Percentiles rank a stretch among this genome's conserved stretches.
These are phyloP conservation scores for Brettanomyces nanus DNA, from an alignment of 805 yeast species.

Conservation along the genomic window DNA sequence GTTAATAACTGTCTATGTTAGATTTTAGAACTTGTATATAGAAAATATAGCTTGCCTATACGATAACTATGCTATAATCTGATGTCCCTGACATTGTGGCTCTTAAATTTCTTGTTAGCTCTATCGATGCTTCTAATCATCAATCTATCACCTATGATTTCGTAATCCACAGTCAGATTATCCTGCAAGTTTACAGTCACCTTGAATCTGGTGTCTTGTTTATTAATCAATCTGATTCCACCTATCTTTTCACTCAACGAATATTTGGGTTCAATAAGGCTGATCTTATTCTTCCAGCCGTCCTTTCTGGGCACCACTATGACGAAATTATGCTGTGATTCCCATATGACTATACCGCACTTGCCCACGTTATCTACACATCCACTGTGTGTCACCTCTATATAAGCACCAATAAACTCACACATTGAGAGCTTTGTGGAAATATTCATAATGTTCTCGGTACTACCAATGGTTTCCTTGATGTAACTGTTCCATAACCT, in stretches of 20 bases:
- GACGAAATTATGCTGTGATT: constrained; percentile 65
- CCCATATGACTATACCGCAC: constrained; percentile 77
- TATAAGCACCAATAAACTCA: constrained; percentile 71
- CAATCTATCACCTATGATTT: constrained; percentile 73
- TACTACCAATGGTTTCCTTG: constrained; percentile 38
- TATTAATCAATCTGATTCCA: constrained; percentile 59
- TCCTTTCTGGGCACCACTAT: constrained; percentile 42
- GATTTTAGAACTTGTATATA: background rate
- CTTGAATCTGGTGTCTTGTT: constrained; percentile 56
- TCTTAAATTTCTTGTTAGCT: constrained; percentile 77
- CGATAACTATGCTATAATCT: constrained; percentile 5
- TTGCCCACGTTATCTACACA: constrained; percentile 52
- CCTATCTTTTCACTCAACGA: constrained; percentile 36
- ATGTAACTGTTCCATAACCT: constrained; percentile 71
- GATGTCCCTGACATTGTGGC: constrained; percentile 47
- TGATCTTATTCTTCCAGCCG: constrained; percentile 27
- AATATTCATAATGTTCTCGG: constrained; percentile 22
- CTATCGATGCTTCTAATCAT: constrained; percentile 72
- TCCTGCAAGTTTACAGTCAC: constrained; percentile 28
- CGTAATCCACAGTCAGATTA: constrained; percentile 37
- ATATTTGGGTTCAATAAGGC: constrained; percentile 14
- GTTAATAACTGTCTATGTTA: constrained; percentile 44
- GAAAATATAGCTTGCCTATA: constrained; percentile 1
- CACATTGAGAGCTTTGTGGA: constrained; percentile 61
- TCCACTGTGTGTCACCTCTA: constrained; percentile 50